phyloP scores from a whole-genome alignment of 768 basidiomycete genomes.

The Amanita muscaria region DNA sequence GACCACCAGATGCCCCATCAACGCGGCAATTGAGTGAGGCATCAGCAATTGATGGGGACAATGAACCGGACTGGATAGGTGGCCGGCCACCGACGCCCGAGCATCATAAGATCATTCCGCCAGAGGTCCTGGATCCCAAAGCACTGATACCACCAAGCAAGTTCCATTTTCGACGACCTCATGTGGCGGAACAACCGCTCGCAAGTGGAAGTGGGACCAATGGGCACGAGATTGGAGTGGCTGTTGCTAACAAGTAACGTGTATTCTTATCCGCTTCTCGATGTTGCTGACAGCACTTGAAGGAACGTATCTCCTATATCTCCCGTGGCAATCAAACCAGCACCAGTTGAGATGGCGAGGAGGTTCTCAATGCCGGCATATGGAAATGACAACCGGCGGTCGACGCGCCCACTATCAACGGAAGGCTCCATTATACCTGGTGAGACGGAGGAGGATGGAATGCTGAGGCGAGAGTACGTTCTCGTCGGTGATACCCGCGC shows the following conservation, averaged over 20 bases:
- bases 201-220: slow-evolving; percentile 1
- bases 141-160: slow-evolving; percentile 79
- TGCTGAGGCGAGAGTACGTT: slow-evolving; percentile 83
- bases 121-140: slow-evolving; percentile 71
- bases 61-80: slow-evolving; percentile 23
- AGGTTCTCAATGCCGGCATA: slow-evolving; percentile 1
- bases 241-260: not conserved
- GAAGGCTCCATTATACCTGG: slow-evolving; percentile 70
- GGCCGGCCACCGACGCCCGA: slow-evolving; percentile 43
- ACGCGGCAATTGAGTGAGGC: slow-evolving; percentile 19
- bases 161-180: slow-evolving; percentile 53
- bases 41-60: slow-evolving; percentile 21
- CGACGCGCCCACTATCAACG: slow-evolving; percentile 32
- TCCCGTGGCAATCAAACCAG: not conserved
- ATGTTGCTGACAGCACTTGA: not conserved
- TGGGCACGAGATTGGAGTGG: not conserved
- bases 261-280: not conserved
- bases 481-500: slow-evolving; percentile 85
- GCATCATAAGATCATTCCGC: slow-evolving; percentile 65
- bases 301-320: not conserved
- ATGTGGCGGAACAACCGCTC: not conserved
- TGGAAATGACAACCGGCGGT: slow-evolving; percentile 8
- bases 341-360: slow-evolving; percentile 4
- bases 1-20: slow-evolving; percentile 33
- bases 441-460: slow-evolving; percentile 76